Evolutionary conservation across 805 yeast genomes (phyloP), one percentile per base, ranked within the genome.

Genomic region (Metschnikowia kunwiensis): DNA sequence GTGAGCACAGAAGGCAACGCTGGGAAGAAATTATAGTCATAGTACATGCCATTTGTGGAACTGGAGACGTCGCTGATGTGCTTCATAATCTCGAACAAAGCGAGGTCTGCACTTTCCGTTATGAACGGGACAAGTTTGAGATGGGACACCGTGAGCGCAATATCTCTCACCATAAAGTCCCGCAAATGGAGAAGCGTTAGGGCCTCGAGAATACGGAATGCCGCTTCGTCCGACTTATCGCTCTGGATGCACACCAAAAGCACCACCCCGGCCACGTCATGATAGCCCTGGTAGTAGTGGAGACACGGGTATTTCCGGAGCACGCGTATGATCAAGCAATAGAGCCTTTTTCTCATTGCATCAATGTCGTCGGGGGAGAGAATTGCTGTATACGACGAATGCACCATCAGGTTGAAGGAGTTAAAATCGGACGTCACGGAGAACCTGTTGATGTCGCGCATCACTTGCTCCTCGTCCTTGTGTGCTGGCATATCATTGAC

Each of bases 211-310:
- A 78, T 50, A 14, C 51, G 52, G 40, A 66, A 73, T 2, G 72
- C 58, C n/a, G 41, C 36, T 48, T 63, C 68, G 30, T 60, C 51
- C 5, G 52, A 35, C 24, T 12, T 26, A 4, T 44, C 44, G 7
- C 41, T 43, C 13, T 53, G 51, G 24, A 50, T 53, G 46, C 78
- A 76, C 1, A 82, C 75, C 12, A 82, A 54, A 4, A 84, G 61
- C 5, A 85, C 65, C 4, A 84, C 71, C 24, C 85, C 71, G 1
- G 86, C 88, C 14, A 93, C 67, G 51, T 93, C 97, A 58, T 91
- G 97, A 57, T 74, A 86, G 0, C 98, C 98, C 60, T 91, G 98
- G 57, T 88, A 91, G 58, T 91, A 91, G 40, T 77, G 68, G 27
- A 89, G 63, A 3, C 58, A 51, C 0, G 89, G 89, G 46, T 80